phyloP scores from a whole-genome alignment of 148 eudicot species.

The Rhododendron kiyosumense region DNA sequence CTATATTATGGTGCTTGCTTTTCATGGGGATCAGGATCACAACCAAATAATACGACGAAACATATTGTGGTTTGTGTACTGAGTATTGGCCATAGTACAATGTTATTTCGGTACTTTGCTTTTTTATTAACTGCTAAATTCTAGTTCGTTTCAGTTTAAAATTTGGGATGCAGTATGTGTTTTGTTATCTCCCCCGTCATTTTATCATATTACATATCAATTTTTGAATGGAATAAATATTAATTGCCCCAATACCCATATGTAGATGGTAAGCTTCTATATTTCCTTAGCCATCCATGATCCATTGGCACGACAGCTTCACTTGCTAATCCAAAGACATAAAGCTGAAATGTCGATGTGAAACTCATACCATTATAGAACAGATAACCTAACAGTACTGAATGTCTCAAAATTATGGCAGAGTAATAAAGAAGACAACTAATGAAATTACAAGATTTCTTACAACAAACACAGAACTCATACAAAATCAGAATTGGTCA shows the following conservation, averaged over 20 bases:
- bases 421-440: not conserved
- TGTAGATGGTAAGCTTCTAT: not conserved
- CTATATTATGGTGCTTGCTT: not conserved
- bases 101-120: not conserved
- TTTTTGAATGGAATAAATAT: no score
- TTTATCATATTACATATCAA: not conserved
- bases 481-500: not conserved
- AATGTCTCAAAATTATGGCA: not conserved
- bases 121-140: not conserved
- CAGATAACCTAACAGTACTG: not conserved
- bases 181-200: not conserved
- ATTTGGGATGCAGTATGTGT: not conserved
- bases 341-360: not conserved
- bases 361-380: not conserved
- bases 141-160: not conserved
- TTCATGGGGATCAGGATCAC: not conserved
- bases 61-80: not conserved
- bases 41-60: not conserved
- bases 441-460: not conserved
- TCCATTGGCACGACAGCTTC: not conserved
- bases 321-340: not conserved
- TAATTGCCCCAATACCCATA: no score
- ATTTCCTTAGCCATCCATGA: not conserved
- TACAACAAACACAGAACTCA: not conserved
- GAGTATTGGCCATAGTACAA: not conserved